Conservation (phyloP, 2,329 filamentous ascomycete genomes). For the Metarhizium anisopliae region DNA sequence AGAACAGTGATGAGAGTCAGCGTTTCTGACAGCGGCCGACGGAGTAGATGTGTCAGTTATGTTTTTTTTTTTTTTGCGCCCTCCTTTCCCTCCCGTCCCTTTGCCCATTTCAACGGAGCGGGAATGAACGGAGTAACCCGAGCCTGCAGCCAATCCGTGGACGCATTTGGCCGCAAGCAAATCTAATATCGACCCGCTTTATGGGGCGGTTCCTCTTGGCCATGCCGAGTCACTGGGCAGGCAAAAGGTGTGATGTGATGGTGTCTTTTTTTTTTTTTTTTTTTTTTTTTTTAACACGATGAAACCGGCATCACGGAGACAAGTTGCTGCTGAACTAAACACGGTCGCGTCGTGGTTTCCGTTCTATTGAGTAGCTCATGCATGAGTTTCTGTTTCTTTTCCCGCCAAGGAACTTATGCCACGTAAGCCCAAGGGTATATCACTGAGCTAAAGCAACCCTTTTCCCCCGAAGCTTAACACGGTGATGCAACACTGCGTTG, state of each 20-base stretch:
- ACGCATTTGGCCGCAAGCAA: not conserved
- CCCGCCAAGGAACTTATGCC: not conserved
- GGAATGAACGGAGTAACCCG: constrained; percentile 1
- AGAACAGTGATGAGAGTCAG: not conserved
- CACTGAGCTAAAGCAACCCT: not conserved
- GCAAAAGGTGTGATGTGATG: not conserved
- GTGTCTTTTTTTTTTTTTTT: not conserved
- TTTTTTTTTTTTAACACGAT: not conserved
- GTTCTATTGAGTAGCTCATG: not conserved
- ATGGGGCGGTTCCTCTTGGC: not conserved
- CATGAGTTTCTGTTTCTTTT: not conserved
- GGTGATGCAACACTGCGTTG: constrained; percentile 1
- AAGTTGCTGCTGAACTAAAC: not conserved
- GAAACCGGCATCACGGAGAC: not conserved
- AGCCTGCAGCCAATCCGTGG: not conserved
- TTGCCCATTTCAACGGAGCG: not conserved
- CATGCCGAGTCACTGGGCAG: not conserved
- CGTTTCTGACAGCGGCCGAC: not conserved
- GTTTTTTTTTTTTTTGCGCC: not conserved
- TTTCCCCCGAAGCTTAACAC: constrained; percentile 4
- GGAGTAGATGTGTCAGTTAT: not conserved
- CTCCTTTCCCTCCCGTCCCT: not conserved
- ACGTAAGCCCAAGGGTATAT: not conserved
- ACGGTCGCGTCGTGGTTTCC: not conserved
- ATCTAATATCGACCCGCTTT: not conserved